These are phyloP conservation scores for Boletus eberwhitei DNA, from an alignment of 768 basidiomycete species.

Conservation along the genomic window DNA sequence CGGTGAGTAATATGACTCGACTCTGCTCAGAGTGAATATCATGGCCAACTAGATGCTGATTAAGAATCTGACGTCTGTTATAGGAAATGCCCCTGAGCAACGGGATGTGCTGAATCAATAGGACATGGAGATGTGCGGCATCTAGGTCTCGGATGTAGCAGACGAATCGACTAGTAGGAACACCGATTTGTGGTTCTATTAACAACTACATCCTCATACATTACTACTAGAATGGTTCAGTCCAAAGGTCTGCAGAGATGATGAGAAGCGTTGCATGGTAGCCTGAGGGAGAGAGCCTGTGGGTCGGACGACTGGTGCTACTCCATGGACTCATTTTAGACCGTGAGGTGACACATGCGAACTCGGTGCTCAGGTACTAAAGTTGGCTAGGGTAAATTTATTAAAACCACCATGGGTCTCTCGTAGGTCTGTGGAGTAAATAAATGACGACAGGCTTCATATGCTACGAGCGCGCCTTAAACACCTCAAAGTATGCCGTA, in stretches of 20 bases:
- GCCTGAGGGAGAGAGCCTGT: no score
- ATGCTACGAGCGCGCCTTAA: conserved; percentile 42
- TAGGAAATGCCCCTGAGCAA: conserved; percentile 10
- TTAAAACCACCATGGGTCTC: conserved; percentile 5
- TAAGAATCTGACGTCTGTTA: conserved; percentile 8
- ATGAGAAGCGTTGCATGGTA: not conserved
- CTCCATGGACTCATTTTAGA: not conserved
- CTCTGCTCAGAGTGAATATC: not conserved
- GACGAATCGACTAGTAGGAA: not conserved
- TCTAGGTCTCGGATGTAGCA: not conserved
- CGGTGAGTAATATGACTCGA: not conserved
- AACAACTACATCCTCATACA: not conserved
- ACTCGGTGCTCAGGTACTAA: not conserved
- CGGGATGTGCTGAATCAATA: no score
- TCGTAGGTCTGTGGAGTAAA: conserved; percentile 12
- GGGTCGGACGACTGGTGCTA: not conserved
- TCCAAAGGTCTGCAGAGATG: not conserved
- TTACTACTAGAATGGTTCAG: not conserved
- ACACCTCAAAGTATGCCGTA: conserved; percentile 70
- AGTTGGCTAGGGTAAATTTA: conserved; percentile 17
- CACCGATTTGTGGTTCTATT: not conserved
- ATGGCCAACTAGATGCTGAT: conserved; percentile 13
- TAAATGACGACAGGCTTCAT: not conserved
- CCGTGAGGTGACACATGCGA: not conserved
- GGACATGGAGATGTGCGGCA: not conserved